Conservation (phyloP, 495 filamentous ascomycete species). For the Hypoxylon lenormandii region DNA sequence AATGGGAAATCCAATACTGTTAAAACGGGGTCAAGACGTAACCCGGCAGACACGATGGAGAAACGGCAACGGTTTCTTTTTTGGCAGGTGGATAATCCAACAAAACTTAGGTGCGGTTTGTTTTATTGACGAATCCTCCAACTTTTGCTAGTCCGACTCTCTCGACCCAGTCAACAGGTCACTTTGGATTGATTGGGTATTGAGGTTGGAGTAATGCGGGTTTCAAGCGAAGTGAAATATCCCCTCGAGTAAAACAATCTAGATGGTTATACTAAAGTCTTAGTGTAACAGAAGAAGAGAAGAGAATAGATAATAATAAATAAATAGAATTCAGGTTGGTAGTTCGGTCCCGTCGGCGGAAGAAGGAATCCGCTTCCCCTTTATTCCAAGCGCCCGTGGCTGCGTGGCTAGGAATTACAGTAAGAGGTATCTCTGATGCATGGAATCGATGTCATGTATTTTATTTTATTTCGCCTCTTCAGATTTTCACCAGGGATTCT, state of each 20-base stretch:
- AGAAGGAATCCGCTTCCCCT: not conserved
- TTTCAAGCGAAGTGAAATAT: slow-evolving; percentile 1
- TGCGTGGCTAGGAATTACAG: not conserved
- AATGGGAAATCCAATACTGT: slow-evolving; percentile 41
- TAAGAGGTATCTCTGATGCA: not conserved
- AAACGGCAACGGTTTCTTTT: slow-evolving; percentile 5
- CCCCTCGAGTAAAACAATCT: no score
- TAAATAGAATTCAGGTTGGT: not conserved
- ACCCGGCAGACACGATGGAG: slow-evolving; percentile 1
- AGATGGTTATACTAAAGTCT: no score
- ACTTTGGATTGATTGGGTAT: no score
- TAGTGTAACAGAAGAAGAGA: no score
- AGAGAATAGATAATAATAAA: not conserved
- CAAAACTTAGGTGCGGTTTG: not conserved
- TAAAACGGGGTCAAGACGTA: not conserved
- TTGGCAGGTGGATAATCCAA: not conserved
- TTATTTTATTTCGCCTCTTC: not conserved
- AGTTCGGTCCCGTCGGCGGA: not conserved
- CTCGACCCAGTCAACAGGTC: no score
- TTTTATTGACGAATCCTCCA: not conserved
- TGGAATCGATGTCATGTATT: not conserved
- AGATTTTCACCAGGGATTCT: not conserved
- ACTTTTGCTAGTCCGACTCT: no score
- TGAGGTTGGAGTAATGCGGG: no score
- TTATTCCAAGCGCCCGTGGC: not conserved